A percentile compares a stretch with the other conserved stretches of the same genome.
Evolutionary conservation across 129 eudicot species (phyloP).

Genomic region (Logfia minima): DNA sequence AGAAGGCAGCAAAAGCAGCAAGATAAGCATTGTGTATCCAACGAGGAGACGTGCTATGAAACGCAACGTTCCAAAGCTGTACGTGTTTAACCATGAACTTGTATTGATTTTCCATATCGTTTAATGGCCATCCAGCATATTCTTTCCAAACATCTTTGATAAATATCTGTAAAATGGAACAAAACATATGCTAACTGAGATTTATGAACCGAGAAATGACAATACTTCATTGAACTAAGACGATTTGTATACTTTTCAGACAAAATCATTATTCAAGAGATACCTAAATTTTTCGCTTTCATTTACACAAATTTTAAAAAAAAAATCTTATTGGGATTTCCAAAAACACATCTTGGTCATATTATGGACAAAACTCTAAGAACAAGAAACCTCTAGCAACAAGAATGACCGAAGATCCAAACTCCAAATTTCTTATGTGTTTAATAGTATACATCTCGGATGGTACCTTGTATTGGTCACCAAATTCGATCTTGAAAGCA

Average conservation of each 20-base stretch:
- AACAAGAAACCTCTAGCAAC: background rate
- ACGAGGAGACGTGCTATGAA: constrained; percentile 89
- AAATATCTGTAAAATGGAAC: constrained; percentile 44
- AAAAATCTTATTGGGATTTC: too few species aligned
- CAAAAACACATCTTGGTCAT: too few species aligned
- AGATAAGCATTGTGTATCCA: constrained; percentile 91
- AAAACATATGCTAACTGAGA: background rate
- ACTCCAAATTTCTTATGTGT: background rate
- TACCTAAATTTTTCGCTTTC: background rate
- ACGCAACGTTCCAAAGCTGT: constrained; percentile 90
- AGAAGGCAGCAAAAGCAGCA: constrained; percentile 92
- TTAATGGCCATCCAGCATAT: constrained; percentile 94
- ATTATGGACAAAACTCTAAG: too few species aligned
- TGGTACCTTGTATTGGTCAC: constrained; percentile 78
- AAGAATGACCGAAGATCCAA: background rate
- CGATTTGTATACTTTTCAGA: background rate
- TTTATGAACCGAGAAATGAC: background rate
- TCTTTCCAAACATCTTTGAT: constrained; percentile 98
- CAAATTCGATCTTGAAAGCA: constrained; percentile 81
- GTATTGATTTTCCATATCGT: constrained; percentile 87
- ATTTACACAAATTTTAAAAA: too few species aligned
- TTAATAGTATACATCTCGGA: too few species aligned
- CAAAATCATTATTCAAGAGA: too few species aligned
- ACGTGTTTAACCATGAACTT: constrained; percentile 95
- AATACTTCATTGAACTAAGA: background rate